Base-by-base conservation (phyloP, 495 filamentous ascomycete species). In the Penicillium soppii region DNA sequence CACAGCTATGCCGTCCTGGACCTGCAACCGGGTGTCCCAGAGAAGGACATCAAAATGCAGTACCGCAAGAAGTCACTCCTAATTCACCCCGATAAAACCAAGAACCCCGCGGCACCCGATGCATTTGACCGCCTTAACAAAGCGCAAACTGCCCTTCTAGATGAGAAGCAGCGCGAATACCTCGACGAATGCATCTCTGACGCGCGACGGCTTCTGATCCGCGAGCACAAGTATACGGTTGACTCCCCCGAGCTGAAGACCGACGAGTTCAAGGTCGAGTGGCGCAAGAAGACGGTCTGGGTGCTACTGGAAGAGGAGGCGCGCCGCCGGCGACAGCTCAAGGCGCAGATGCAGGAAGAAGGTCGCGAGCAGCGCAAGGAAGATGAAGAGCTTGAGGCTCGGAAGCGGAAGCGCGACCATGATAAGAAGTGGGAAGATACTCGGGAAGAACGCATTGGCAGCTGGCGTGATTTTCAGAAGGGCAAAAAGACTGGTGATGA, bases 81-180 rank as follows among this genome's bases (percentile, higher is more conserved):
- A 5, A 97, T 99, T 75, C 94, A 99, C 74, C 94, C 94, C 9
- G 94, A 99, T 73, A 97, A 97, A 72, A 97, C 95, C 43, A 84
- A 83, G 57, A 97, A 99, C 67, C 89, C 90, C 1, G 79, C 76
- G 23, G 94, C 94, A 7, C 92, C 94, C 1, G 92, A 97, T 60
- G 95, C 94, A 56, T 99, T 99, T 67, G 94, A 99, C 72, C 85
- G 91, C 2, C 83, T 99, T 4, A 96, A 96, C 66, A 96, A 97
- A 68, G 94, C 94, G 8, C 89, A 97, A 60, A 88, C 83, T 1
- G 82, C 87, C 53, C 82, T 99, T 7, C 85, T 95, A 75, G 95
- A 99, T 69, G 92, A 96, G 73, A 95, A 96, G 73, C 79, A 88
- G 56, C 91, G 94, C 47, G 77, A 77, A 46, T 82, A 78, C 19